A percentile compares a stretch with the other conserved stretches of the same genome.
phyloP scores from a whole-genome alignment of 202 grass and related monocot genomes.

The Musa balbisiana region DNA sequence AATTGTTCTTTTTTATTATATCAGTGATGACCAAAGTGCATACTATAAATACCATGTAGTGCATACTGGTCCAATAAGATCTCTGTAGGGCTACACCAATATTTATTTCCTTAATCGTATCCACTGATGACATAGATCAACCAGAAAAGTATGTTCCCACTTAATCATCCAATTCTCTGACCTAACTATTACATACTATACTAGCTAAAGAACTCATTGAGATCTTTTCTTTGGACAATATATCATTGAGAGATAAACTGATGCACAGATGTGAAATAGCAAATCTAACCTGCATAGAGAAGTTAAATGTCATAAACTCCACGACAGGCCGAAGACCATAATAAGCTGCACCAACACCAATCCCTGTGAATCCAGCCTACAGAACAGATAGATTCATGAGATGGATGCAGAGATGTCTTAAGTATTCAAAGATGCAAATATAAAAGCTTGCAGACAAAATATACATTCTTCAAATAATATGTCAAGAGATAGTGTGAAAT shows the following conservation, averaged over 20 bases:
- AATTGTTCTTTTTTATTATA: too few relatives aligned
- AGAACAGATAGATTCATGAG: constrained; percentile 17
- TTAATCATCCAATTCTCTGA: neutral
- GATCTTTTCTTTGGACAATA: neutral
- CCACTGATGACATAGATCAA: neutral
- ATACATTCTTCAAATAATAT: too few relatives aligned
- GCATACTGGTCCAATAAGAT: too few relatives aligned
- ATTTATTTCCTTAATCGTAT: too few relatives aligned
- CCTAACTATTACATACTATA: neutral
- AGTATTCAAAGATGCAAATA: neutral
- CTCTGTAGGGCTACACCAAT: too few relatives aligned
- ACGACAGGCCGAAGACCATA: constrained; percentile 76
- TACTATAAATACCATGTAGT: too few relatives aligned
- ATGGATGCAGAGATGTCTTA: neutral
- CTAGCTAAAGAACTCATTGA: neutral
- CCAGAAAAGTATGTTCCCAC: neutral
- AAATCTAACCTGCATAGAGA: constrained; percentile 87
- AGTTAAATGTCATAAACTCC: constrained; percentile 99
- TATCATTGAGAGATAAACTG: neutral
- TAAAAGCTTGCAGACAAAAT: too few relatives aligned
- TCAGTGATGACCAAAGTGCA: too few relatives aligned
- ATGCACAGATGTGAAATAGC: neutral
- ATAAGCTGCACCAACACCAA: constrained; percentile 93
- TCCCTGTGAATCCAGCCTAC: constrained; percentile 95
- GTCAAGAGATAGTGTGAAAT: too few relatives aligned